phyloP scores from a whole-genome alignment of 2,329 filamentous ascomycete species.

The Pseudocercospora macadamiae region DNA sequence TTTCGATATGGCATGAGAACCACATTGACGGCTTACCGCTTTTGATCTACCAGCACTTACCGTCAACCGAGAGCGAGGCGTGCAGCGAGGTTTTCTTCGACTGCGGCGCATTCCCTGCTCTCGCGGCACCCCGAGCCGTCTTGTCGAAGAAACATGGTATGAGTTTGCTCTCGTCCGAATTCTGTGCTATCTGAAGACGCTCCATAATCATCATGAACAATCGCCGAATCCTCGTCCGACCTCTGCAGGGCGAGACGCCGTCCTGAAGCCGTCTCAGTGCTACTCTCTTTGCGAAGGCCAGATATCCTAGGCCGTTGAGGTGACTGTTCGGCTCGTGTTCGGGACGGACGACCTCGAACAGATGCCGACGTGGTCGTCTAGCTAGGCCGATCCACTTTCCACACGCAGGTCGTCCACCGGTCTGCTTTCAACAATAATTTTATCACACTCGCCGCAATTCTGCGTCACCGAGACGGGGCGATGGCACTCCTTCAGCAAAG shows the following conservation, averaged over 20 bases:
- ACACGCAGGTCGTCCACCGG: not conserved
- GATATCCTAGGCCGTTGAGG: not conserved
- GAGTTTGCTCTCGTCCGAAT: not conserved
- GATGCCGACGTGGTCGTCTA: not conserved
- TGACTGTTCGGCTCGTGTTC: conserved; percentile 2
- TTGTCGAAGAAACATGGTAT: not conserved
- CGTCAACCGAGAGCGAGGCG: not conserved
- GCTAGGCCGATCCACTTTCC: conserved; percentile 12
- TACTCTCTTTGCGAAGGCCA: not conserved
- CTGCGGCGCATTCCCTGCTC: not conserved
- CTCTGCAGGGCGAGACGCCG: not conserved
- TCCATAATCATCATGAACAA: not conserved
- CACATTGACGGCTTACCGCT: too few relatives aligned
- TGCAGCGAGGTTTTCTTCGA: not conserved
- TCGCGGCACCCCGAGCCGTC: not conserved
- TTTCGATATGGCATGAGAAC: too few relatives aligned
- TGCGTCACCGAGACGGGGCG: conserved; percentile 13
- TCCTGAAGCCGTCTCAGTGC: not conserved
- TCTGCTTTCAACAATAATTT: conserved; percentile 4
- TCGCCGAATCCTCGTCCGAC: not conserved
- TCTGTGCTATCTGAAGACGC: not conserved
- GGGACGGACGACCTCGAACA: not conserved
- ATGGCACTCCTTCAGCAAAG: conserved; percentile 2
- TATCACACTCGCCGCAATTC: conserved; percentile 4
- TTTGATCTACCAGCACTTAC: not conserved